Conservation (phyloP, 129 eudicot genomes). For the Chrysanthemum lavandulifolium region DNA sequence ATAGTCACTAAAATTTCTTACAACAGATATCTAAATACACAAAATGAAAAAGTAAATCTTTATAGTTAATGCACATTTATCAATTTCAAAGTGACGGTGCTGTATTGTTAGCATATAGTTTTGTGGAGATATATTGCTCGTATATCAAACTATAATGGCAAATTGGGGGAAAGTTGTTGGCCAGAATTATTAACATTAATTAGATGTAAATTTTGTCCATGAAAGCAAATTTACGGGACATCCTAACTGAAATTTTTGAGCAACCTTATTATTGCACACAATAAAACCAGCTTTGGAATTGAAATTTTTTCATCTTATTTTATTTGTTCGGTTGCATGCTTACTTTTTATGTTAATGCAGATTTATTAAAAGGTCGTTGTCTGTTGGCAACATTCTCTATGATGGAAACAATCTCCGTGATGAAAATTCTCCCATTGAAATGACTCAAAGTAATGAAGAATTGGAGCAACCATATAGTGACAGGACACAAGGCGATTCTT, state of each 20-base stretch:
- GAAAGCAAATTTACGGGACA: too few species aligned
- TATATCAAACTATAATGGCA: too few species aligned
- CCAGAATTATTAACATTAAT: too few species aligned
- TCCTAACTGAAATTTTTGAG: too few species aligned
- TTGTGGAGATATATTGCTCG: too few species aligned
- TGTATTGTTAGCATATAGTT: background rate
- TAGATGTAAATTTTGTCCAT: too few species aligned
- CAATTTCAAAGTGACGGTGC: background rate
- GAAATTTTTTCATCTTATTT: background rate
- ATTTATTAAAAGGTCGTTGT: conserved; percentile 66
- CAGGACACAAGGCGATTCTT: too few species aligned
- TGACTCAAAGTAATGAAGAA: conserved; percentile 35
- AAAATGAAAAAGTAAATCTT: background rate
- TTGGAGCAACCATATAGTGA: too few species aligned
- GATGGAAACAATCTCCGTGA: conserved; percentile 68
- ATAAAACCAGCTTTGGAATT: too few species aligned
- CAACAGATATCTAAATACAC: background rate
- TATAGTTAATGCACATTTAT: background rate
- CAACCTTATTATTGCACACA: too few species aligned
- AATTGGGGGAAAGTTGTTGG: too few species aligned
- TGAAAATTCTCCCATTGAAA: conserved; percentile 45
- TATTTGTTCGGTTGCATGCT: background rate
- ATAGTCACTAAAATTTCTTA: background rate
- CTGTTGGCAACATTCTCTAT: conserved; percentile 75
- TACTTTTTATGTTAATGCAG: conserved; percentile 36